Conservation (phyloP, 2,329 filamentous ascomycete genomes). For the Trichoderma harzianum region DNA sequence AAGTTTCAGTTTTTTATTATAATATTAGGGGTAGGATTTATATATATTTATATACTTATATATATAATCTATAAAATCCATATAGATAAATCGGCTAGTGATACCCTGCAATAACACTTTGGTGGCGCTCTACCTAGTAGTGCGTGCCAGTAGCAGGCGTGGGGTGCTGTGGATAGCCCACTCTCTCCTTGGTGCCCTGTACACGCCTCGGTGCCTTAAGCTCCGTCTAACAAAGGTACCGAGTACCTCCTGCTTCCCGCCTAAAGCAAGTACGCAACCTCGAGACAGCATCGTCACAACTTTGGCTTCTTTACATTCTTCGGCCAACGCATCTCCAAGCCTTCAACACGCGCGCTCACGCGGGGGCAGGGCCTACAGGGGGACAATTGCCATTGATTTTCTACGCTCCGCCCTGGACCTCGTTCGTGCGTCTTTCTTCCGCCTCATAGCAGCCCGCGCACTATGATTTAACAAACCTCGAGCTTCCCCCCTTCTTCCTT, state of each 20-base stretch:
- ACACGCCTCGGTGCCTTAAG: not conserved
- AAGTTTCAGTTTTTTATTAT: no score
- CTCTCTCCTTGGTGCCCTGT: not conserved
- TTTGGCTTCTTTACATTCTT: not conserved
- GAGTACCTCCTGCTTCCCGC: not conserved
- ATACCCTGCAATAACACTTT: not conserved
- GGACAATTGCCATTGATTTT: not conserved
- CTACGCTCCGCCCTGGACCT: slow-evolving; percentile 1
- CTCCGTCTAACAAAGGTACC: not conserved
- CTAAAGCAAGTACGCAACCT: not conserved
- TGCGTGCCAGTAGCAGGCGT: not conserved
- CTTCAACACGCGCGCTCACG: not conserved
- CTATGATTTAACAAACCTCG: slow-evolving; percentile 14
- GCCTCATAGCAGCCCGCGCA: not conserved
- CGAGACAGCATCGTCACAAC: slow-evolving; percentile 11
- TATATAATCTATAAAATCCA: no score
- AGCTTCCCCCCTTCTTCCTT: not conserved
- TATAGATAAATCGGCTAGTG: no score
- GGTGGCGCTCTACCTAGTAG: not conserved
- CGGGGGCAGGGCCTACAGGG: slow-evolving; percentile 11
- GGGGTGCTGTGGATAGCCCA: not conserved
- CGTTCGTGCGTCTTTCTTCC: not conserved
- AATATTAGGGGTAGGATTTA: no score
- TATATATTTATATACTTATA: no score
- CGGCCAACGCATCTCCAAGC: not conserved